Evolutionary conservation across 2,329 filamentous ascomycete genomes (phyloP).

Genomic region (Fusarium aywerte): DNA sequence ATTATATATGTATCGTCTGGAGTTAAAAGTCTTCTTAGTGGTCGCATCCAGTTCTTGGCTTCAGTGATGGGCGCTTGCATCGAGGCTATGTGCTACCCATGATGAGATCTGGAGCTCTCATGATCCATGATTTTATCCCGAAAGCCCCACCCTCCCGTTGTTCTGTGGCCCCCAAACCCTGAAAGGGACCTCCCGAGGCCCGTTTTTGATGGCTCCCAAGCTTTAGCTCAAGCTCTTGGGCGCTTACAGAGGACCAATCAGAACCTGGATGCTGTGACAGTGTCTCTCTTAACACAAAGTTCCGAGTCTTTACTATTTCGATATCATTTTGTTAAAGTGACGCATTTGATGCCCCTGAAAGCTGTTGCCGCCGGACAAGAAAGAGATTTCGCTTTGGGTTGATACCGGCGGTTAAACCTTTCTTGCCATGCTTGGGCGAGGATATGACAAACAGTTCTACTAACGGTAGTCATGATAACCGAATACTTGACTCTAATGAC

Average conservation of each 20-base stretch:
- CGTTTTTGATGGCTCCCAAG: conserved; percentile 29
- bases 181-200: conserved; percentile 33
- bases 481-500: background rate
- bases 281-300: conserved; percentile 20
- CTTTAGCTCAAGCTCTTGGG: conserved; percentile 40
- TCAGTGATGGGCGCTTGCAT: conserved; percentile 39
- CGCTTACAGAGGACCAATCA: conserved; percentile 48
- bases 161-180: conserved; percentile 34
- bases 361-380: conserved; percentile 14
- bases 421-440: background rate
- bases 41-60: conserved; percentile 38
- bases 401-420: conserved; percentile 11
- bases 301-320: conserved; percentile 15
- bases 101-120: conserved; percentile 31
- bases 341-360: conserved; percentile 15
- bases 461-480: background rate
- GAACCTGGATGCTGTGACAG: background rate
- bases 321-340: conserved; percentile 18
- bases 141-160: conserved; percentile 20
- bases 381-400: background rate
- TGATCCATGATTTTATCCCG: conserved; percentile 34
- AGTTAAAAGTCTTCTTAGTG: conserved; percentile 8
- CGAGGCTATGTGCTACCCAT: conserved; percentile 35
- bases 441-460: background rate
- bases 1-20: background rate